Conservation (phyloP, 23 red algal genomes). For the Chondrus crispus region DNA sequence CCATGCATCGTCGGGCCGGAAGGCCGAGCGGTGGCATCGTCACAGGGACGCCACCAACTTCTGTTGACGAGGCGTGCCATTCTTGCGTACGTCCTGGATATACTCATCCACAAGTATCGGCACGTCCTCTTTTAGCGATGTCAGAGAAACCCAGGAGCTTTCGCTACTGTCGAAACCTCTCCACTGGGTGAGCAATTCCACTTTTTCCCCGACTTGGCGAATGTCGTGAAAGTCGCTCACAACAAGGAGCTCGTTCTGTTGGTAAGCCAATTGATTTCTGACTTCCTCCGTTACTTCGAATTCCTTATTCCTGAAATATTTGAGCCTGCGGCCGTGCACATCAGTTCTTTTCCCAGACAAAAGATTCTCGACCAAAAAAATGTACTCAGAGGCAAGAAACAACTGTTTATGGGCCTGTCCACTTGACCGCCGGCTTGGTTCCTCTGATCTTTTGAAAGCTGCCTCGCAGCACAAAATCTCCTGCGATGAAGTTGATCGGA, state of each 20-base stretch:
- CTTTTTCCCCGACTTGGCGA: neutral
- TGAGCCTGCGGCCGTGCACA: conserved; percentile 2
- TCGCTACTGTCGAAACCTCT: neutral
- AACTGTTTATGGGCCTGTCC: neutral
- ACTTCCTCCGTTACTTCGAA: conserved; percentile 2
- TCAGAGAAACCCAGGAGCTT: neutral
- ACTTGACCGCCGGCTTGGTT: neutral
- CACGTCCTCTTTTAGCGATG: neutral
- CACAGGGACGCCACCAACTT: no score
- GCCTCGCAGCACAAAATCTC: conserved; percentile 22
- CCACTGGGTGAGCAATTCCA: conserved; percentile 9
- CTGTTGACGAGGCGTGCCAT: neutral
- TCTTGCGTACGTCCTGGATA: neutral
- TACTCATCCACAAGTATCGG: neutral
- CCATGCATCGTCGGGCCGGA: no score
- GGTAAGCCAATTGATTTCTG: neutral
- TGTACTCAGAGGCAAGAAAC: neutral
- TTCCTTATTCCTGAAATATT: neutral
- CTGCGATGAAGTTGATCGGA: conserved; percentile 13
- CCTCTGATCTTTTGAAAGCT: no score
- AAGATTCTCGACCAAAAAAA: neutral
- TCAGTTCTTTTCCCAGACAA: neutral
- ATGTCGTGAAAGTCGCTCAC: neutral
- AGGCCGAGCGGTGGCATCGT: no score
- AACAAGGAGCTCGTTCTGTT: neutral